Evolutionary conservation across 148 eudicot species (phyloP), one percentile per base, ranked within the genome.

Genomic region (Arbutus unedo): DNA sequence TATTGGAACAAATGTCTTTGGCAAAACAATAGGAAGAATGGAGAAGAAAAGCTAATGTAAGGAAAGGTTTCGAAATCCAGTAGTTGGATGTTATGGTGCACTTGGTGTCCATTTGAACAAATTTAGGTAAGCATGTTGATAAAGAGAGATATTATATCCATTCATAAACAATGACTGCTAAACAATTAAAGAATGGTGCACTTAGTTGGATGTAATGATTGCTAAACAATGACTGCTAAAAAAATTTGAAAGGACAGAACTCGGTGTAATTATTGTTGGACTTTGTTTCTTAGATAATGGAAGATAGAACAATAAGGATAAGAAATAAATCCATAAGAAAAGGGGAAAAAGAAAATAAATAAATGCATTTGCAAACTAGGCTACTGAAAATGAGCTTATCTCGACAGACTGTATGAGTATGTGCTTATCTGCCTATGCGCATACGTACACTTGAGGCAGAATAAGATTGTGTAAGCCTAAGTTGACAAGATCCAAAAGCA

Each of bases 81-180:
- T 9, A 19, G 7, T 21, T 44, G 16, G 49, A 57, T 79, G 72
- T 23, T 60, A 79, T 44, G 19, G 49, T 62, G 73, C 41, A 21
- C 15, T 64, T 60, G 74, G 50, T 79, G n/a, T n/a, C 81, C 7
- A 48, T 79, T 44, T 16, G n/a, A 59, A 57, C 13, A 48, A 6
- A 21, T 11, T 75, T 9, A 25, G 8, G 41, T 23, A 64, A 50
- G 9, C n/a, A 16, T 50, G 13, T 74, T 74, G 77, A n/a, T 6
- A 47, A 7, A 19, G 10, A 15, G 9, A 16, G 10, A 19, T 16
- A 48, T 74, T 89, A 92, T 87, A 23, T 64, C 41, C 2, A 64
- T 64, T 25, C 23, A 23, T 41, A 62, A 23, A 21, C 38, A n/a
- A n/a, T n/a, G n/a, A n/a, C 38, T 1, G 67, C 23, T 13, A n/a